Evolutionary conservation across 208 protist genomes (phyloP).

Genomic region (Kentomonas sorsogonicus): DNA sequence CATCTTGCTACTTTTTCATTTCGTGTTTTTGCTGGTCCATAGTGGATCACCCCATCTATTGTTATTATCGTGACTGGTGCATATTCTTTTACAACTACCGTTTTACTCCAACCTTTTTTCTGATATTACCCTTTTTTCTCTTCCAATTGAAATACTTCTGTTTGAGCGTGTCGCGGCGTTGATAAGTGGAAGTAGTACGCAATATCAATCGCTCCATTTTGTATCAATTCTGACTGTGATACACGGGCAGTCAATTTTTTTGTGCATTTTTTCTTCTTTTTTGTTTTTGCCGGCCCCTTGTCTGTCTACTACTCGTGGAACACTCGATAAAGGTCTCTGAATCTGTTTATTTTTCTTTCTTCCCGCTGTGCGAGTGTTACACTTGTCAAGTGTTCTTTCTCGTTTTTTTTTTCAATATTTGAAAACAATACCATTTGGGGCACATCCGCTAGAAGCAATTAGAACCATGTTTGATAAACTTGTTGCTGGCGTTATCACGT

Average conservation of each 20-base stretch:
- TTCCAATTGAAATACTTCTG: too few species aligned
- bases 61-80: conserved; percentile 4
- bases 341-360: conserved; percentile 4
- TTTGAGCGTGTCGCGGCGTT: too few species aligned
- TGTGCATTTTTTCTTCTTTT: not conserved
- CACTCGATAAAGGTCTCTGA: not conserved
- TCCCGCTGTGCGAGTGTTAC: not conserved
- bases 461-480: conserved; percentile 79
- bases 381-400: not conserved
- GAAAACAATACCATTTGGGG: conserved; percentile 8
- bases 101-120: too few species aligned
- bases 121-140: too few species aligned
- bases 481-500: conserved; percentile 63
- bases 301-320: not conserved
- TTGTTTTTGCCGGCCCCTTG: not conserved
- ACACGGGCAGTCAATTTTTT: too few species aligned
- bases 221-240: too few species aligned
- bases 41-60: not conserved
- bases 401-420: not conserved
- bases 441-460: too few species aligned
- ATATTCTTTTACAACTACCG: too few species aligned
- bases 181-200: too few species aligned
- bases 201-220: too few species aligned
- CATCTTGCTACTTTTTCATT: not conserved
- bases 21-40: not conserved